Conservation (phyloP, 148 eudicot species). For the Silene conica region DNA sequence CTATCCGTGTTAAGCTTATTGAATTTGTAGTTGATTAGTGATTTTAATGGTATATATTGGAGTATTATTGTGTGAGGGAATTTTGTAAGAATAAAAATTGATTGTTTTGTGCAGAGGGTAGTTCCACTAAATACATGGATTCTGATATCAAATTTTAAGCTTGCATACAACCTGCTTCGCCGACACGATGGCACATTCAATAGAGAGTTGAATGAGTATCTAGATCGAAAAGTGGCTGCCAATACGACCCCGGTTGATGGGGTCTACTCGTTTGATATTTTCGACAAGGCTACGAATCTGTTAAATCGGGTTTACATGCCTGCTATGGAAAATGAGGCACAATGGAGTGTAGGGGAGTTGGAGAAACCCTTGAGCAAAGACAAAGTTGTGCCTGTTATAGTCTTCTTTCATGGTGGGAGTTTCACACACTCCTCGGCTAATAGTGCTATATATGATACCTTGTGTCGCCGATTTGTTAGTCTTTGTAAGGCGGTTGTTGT, state of each 20-base stretch:
- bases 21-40: no score
- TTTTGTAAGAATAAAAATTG: background rate
- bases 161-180: constrained; percentile 69
- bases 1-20: no score
- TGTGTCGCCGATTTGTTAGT: constrained; percentile 62
- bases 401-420: constrained; percentile 85
- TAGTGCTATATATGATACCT: constrained; percentile 67
- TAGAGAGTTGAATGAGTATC: constrained; percentile 58
- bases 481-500: constrained; percentile 67
- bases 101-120: constrained; percentile 38
- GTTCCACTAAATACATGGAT: constrained; percentile 85
- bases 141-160: constrained; percentile 78
- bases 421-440: constrained; percentile 75
- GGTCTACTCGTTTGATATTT: constrained; percentile 62
- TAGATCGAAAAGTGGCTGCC: constrained; percentile 69
- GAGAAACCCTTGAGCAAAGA: constrained; percentile 53
- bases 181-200: constrained; percentile 76
- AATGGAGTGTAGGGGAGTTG: constrained; percentile 39
- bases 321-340: constrained; percentile 28
- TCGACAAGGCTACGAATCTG: constrained; percentile 50
- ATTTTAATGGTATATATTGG: background rate
- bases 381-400: constrained; percentile 55
- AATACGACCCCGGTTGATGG: constrained; percentile 59
- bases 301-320: constrained; percentile 54
- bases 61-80: background rate